Evolutionary conservation across 1,284 basidiomycete species (phyloP).

Genomic region (Amylostereum areolatum): DNA sequence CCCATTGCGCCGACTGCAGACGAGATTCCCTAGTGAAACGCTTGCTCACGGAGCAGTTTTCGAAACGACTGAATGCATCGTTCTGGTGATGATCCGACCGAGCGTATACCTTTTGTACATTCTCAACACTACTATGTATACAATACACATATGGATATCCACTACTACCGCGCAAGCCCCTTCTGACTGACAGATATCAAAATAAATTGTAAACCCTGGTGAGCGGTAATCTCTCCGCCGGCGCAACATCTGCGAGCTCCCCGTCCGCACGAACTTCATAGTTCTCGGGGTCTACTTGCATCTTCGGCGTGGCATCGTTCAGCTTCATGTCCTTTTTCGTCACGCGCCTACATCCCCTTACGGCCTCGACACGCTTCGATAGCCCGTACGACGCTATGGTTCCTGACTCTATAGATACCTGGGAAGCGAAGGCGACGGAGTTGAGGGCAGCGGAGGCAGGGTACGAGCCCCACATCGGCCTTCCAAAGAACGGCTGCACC

Average conservation of each 20-base stretch:
- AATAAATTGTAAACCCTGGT: slow-evolving; percentile 72
- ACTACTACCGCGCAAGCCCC: too few species aligned
- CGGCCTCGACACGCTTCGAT: slow-evolving; percentile 71
- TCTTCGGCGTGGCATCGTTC: slow-evolving; percentile 78
- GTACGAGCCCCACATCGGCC: slow-evolving; percentile 87
- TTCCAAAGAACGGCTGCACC: slow-evolving; percentile 81
- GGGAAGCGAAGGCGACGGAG: slow-evolving; percentile 84
- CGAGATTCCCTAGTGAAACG: too few species aligned
- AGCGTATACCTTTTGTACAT: too few species aligned
- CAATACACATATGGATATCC: too few species aligned
- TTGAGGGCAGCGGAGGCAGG: slow-evolving; percentile 72
- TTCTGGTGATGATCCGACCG: too few species aligned
- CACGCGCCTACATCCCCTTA: slow-evolving; percentile 72
- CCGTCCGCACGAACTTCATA: slow-evolving; percentile 87
- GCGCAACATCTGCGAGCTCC: slow-evolving; percentile 66
- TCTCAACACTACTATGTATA: too few species aligned
- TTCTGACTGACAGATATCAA: slow-evolving; percentile 27
- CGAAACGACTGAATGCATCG: too few species aligned
- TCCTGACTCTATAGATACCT: slow-evolving; percentile 61
- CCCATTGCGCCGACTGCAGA: too few species aligned
- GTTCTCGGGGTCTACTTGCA: slow-evolving; percentile 89
- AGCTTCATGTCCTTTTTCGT: slow-evolving; percentile 92
- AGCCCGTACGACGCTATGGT: slow-evolving; percentile 68
- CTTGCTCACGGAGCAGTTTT: too few species aligned
- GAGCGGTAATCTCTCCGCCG: slow-evolving; percentile 70